Evolutionary conservation across 23 red algal species (phyloP).

Genomic region (Gracilariopsis chorda): DNA sequence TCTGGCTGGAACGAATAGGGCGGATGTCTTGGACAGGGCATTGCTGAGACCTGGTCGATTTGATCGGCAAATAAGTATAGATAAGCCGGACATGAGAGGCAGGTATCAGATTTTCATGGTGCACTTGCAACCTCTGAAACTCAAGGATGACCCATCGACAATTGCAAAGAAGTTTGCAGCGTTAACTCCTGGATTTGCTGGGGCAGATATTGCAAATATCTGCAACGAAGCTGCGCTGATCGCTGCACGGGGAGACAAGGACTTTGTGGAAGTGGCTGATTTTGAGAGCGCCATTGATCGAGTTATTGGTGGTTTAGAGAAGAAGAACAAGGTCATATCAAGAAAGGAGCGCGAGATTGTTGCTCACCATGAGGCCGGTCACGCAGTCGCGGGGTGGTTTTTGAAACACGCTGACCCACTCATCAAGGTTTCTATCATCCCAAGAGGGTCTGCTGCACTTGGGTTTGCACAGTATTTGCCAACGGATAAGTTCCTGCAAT

Average conservation of each 20-base stretch:
- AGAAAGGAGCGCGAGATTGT: constrained; percentile 92
- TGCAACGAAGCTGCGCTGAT: constrained; percentile 99
- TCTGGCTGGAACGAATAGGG: constrained; percentile 97
- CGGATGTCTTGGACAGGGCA: constrained; percentile 97
- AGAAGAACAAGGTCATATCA: constrained; percentile 96
- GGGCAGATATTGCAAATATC: constrained; percentile 99
- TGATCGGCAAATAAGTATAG: constrained; percentile 95
- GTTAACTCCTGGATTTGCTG: constrained; percentile 97
- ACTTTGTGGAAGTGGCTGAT: constrained; percentile 79
- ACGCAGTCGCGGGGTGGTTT: constrained; percentile 98
- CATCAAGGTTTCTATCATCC: constrained; percentile 98
- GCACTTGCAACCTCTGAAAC: constrained; percentile 86
- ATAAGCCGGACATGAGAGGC: constrained; percentile 97
- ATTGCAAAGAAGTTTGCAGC: constrained; percentile 93
- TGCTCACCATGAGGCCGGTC: constrained; percentile 98
- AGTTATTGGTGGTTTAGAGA: constrained; percentile 96
- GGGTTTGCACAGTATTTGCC: constrained; percentile 99
- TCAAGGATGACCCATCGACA: constrained; percentile 27
- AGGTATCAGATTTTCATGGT: constrained; percentile 96
- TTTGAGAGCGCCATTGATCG: constrained; percentile 96
- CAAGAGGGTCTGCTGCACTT: constrained; percentile 93
- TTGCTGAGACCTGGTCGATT: constrained; percentile 97
- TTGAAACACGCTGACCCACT: constrained; percentile 93
- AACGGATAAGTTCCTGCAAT: constrained; percentile 83
- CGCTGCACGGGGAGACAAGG: constrained; percentile 77